Evolutionary conservation across 306 rosid genomes (phyloP), one percentile per base, ranked within the genome.

Genomic region (Leucaena leucocephala): DNA sequence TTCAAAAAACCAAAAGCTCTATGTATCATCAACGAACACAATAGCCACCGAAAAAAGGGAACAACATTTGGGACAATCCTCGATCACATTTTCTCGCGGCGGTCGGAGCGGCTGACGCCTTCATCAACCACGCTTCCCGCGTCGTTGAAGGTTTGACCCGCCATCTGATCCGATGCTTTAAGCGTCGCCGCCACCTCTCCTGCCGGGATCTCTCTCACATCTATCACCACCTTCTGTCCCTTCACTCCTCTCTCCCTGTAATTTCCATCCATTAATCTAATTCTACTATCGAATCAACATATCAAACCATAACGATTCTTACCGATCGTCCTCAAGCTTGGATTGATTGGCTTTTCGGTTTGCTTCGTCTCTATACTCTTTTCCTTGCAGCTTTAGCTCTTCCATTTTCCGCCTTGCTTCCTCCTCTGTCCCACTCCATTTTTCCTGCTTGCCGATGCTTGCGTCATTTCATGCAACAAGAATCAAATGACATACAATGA

Each of bases 71-170:
- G 3, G 10, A 54, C 22, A 17, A 39, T 8, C 3, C 4, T 2
- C 0, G 12, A 14, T 87, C 83, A 88, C 88, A 83, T 90, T 59
- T 88, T 88, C 48, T 84, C 90, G 16, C 78, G 90, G 50, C 88
- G 90, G 71, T 88, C 91, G 64, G 84, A 80, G 66, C 77, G 84
- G 34, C 65, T 57, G 8, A 7, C 7, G 0, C 85, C 92, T 78
- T 89, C 89, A 8, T 87, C 94, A 0, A 70, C 86, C 22, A 82
- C 19, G 0, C 61, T 68, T 40, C 91, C 91, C n/a, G 54, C 84
- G n/a, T 89, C 88, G 48, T 81, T 86, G 43, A 84, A 75, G 21
- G 79, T 48, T 71, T 87, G 89, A 12, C 85, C 83, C 1, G 78
- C 36, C 83, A 77, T 15, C 68, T 86, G 79, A 57, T 88, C 89